Evolutionary conservation across 2,329 filamentous ascomycete species (phyloP), one percentile per base, ranked within the genome.

Genomic region (Aspergillus sp.): DNA sequence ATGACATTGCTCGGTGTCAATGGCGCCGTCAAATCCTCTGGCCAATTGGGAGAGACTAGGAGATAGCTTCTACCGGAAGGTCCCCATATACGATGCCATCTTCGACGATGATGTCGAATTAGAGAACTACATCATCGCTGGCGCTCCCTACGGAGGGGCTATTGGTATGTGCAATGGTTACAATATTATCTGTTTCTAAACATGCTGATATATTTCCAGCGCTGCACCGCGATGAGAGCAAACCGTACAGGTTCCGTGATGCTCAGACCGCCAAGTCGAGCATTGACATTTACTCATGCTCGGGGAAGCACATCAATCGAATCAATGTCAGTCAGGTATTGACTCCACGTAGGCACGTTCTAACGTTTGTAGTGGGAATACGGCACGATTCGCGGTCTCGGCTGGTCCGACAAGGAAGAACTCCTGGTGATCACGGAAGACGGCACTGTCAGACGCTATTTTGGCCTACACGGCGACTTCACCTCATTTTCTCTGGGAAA

Each of bases 351-450:
- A 44, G 8, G 47, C 15, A 21, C 48, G 19, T 51, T 49, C 53
- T 59, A 47, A 64, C 49, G 8, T 5, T 41, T 60, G 19, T 64
- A 90, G 74, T 98, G 94, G 93, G 94, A 98, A 70, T 91, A 93
- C 78, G 91, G 91, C 49, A 82, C 88, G 3, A 91, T 99, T 71
- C 90, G 89, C 75, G 92, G 91, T 2, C 83, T 99, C 19, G 95
- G 95, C 36, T 99, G 95, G 95, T 96, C 93, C 19, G 94, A 96
- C 71, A 92, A 97, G 66, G 95, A 99, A 81, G 90, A 90, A 73
- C 83, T 99, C 50, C 81, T 99, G 3, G 90, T 97, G 0, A 88
- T 98, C 54, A 91, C 92, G 8, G 86, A 90, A 56, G 94, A 99
- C 71, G 95, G 95, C 23, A 94, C 88, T 1, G 94, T 98, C 47